Base-by-base conservation (phyloP, 1,139 yeast species). In the Blastobotrys elegans region DNA sequence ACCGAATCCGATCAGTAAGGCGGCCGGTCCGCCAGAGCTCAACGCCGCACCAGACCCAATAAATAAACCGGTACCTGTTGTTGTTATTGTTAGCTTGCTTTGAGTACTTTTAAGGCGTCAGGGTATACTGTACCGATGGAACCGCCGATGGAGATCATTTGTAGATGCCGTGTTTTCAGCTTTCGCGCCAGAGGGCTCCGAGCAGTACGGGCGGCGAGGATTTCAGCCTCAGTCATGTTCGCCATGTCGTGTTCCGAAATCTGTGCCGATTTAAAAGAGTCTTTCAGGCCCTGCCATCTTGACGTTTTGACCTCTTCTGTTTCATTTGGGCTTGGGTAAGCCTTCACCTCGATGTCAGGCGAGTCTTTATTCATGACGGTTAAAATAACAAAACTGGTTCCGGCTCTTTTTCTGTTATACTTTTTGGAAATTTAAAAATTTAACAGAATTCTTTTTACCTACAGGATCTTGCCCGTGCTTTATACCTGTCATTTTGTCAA, bases 101-200 rank as follows among this genome's bases (percentile, higher is more conserved):
- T n/a, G n/a, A n/a, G n/a, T n/a, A n/a, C n/a, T n/a, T n/a, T n/a
- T n/a, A n/a, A n/a, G n/a, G n/a, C n/a, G n/a, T n/a, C n/a, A n/a
- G n/a, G n/a, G n/a, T n/a, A n/a, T n/a, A n/a, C n/a, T n/a, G n/a
- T n/a, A 68, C 96, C 96, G 49, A 87, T 84, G 55, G 90, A 84
- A 17, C 94, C 86, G 16, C 94, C 95, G 44, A 87, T 73, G 33
- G 95, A 86, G 53, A 88, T 84, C 83, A 83, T 77, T 57, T 80
- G 77, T 71, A 54, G 44, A 55, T 79, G 85, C 46, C 83, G 70
- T 44, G 69, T 66, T 54, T 75, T 69, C 51, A 76, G 67, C 7
- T 67, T 65, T 48, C 76, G 62, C 31, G 63, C 62, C 48, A 74
- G 62, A 1, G 74, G 74, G 13, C 76, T 54, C 38, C 56, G 56